Evolutionary conservation across 805 yeast genomes (phyloP).

Genomic region (Zygosaccharomyces bisporus): DNA sequence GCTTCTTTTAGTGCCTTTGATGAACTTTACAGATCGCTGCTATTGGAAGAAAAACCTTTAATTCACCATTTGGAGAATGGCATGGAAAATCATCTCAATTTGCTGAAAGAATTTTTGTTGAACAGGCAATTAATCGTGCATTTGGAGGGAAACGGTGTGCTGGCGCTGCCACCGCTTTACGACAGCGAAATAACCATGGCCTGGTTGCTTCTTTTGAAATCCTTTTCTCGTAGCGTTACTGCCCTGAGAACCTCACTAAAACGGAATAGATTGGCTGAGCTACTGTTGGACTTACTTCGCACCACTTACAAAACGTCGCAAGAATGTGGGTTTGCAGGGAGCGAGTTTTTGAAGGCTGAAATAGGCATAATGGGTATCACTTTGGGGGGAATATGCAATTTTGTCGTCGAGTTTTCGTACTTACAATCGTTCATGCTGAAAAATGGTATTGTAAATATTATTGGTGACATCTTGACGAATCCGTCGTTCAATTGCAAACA

Average conservation of each 20-base stretch:
- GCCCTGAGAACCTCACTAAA: conserved; percentile 31
- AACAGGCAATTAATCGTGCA: conserved; percentile 16
- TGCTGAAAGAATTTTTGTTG: conserved; percentile 22
- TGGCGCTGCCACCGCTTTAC: conserved; percentile 24
- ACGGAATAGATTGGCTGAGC: conserved; percentile 27
- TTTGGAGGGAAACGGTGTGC: conserved; percentile 1
- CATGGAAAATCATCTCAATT: conserved; percentile 21
- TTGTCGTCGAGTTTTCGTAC: conserved; percentile 45
- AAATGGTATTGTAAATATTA: conserved; percentile 35
- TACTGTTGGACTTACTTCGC: conserved; percentile 19
- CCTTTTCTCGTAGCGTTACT: conserved; percentile 34
- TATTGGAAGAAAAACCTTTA: conserved; percentile 24
- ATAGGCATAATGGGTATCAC: conserved; percentile 28
- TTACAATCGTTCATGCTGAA: conserved; percentile 37
- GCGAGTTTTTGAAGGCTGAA: conserved; percentile 25
- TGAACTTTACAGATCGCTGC: conserved; percentile 24
- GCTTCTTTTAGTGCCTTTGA: conserved; percentile 31
- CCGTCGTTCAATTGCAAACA: conserved; percentile 25
- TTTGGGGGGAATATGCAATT: conserved; percentile 42
- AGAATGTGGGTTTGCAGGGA: conserved; percentile 22
- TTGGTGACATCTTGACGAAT: conserved; percentile 26
- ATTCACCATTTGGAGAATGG: conserved; percentile 24
- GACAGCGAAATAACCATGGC: conserved; percentile 25
- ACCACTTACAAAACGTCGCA: conserved; percentile 17
- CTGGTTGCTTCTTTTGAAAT: conserved; percentile 33